Percentiles rank a stretch among this genome's conserved stretches.
Conservation (phyloP, 2,329 filamentous ascomycete genomes). For the Macroventuria anomochaeta region DNA sequence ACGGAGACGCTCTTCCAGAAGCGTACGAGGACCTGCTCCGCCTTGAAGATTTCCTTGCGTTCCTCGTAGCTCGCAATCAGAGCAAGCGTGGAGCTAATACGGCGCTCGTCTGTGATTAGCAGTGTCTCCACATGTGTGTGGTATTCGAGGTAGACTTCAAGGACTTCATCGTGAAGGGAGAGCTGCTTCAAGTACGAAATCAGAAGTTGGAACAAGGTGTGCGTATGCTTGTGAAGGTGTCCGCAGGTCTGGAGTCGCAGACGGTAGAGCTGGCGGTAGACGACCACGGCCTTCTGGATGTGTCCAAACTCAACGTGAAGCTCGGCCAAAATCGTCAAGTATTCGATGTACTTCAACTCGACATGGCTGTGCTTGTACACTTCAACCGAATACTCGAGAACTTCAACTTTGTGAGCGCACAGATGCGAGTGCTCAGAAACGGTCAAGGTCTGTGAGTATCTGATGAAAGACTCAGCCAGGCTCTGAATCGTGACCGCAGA, state of each 20-base stretch:
- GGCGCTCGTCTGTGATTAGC: slow-evolving; percentile 27
- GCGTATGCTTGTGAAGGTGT: slow-evolving; percentile 32
- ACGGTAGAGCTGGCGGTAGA: slow-evolving; percentile 33
- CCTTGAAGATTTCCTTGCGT: slow-evolving; percentile 30
- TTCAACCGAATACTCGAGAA: slow-evolving; percentile 32
- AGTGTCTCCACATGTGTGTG: slow-evolving; percentile 26
- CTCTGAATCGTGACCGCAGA: slow-evolving; percentile 18
- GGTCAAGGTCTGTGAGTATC: slow-evolving; percentile 19
- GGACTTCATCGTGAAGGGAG: slow-evolving; percentile 24
- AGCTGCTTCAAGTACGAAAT: slow-evolving; percentile 30
- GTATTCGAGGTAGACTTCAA: slow-evolving; percentile 27
- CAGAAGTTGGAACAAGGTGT: slow-evolving; percentile 23
- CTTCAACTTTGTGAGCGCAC: slow-evolving; percentile 25
- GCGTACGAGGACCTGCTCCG: slow-evolving; percentile 33
- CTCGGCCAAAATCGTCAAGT: slow-evolving; percentile 31
- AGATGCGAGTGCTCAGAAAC: slow-evolving; percentile 23
- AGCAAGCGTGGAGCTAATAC: slow-evolving; percentile 24
- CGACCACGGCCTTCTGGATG: slow-evolving; percentile 28
- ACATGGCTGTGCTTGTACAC: slow-evolving; percentile 22
- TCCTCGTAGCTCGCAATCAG: slow-evolving; percentile 32
- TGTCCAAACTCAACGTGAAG: slow-evolving; percentile 31
- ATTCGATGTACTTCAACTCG: slow-evolving; percentile 25
- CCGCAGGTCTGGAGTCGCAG: slow-evolving; percentile 28
- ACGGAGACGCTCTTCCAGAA: slow-evolving; percentile 29
- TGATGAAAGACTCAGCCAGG: slow-evolving; percentile 28